Percentiles rank a stretch among this genome's conserved stretches.
Conservation (phyloP, 345 rosid species). For the Heritiera fomes region DNA sequence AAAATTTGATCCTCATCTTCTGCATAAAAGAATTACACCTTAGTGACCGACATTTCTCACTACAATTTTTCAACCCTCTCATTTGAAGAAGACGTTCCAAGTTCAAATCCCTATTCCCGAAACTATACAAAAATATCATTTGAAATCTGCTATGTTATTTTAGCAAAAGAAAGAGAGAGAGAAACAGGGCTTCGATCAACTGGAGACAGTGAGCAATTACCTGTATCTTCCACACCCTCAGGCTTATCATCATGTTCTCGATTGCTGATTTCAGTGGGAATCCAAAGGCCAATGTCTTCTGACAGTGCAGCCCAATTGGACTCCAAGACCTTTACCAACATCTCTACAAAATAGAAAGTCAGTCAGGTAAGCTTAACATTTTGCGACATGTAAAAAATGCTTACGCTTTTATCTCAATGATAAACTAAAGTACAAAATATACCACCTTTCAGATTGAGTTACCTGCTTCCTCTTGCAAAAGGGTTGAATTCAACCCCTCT, state of each 20-base stretch:
- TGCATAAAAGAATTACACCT: constrained; percentile 32
- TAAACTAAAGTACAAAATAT: constrained; percentile 11
- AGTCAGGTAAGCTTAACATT: constrained; percentile 6
- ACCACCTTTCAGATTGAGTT: constrained; percentile 16
- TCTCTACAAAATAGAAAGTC: constrained; percentile 39
- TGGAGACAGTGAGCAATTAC: constrained; percentile 38
- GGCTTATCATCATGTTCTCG: constrained; percentile 86
- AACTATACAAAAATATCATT: neutral
- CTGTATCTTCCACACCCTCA: constrained; percentile 72
- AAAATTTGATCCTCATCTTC: constrained; percentile 60
- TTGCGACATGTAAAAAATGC: neutral
- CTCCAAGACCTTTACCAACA: constrained; percentile 73
- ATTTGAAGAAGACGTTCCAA: neutral
- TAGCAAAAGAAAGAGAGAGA: neutral
- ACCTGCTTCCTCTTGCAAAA: constrained; percentile 78
- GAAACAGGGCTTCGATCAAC: neutral
- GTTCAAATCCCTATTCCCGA: neutral
- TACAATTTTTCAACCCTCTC: neutral
- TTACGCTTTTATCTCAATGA: constrained; percentile 14
- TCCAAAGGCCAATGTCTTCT: constrained; percentile 89
- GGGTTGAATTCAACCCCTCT: constrained; percentile 48
- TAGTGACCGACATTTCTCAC: constrained; percentile 3
- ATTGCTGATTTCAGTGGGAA: constrained; percentile 67
- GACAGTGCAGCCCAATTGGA: constrained; percentile 72
- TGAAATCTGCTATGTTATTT: neutral